phyloP scores from a whole-genome alignment of 495 filamentous ascomycete species.

The Hypoxylon subgilvum region DNA sequence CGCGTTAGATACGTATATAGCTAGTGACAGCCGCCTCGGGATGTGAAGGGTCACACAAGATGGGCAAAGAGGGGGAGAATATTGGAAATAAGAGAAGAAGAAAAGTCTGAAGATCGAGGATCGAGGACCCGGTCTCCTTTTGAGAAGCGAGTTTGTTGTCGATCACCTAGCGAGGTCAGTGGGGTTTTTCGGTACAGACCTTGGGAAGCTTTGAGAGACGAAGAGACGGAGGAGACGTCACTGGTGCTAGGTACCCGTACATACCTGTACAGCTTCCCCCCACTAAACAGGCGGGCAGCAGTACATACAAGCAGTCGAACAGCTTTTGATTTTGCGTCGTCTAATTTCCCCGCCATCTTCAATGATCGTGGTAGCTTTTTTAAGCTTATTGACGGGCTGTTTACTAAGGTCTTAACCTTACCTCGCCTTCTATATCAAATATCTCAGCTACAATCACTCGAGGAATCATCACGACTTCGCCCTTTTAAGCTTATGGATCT shows the following conservation, averaged over 20 bases:
- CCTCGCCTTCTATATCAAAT: background rate
- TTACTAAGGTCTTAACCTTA: constrained; percentile 7
- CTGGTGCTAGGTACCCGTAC: constrained; percentile 12
- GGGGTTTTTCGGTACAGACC: constrained; percentile 16
- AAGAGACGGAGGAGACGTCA: constrained; percentile 26
- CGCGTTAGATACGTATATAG: background rate
- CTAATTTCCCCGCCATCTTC: constrained; percentile 4
- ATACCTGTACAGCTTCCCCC: constrained; percentile 7
- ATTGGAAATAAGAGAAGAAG: constrained; percentile 2
- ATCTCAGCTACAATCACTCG: background rate
- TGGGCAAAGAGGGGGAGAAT: background rate
- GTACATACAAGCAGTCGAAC: too few species aligned
- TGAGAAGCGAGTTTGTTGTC: constrained; percentile 37
- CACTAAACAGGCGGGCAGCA: constrained; percentile 18
- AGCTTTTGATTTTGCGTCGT: too few species aligned
- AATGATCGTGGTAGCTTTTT: constrained; percentile 1
- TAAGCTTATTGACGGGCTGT: too few species aligned
- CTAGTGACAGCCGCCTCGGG: background rate
- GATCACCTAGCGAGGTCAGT: constrained; percentile 27
- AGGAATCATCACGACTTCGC: background rate
- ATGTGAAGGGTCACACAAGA: constrained; percentile 3
- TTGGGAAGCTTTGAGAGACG: constrained; percentile 5
- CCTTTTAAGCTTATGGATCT: background rate
- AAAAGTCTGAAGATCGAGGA: constrained; percentile 3
- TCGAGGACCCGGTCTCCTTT: constrained; percentile 23